These are phyloP conservation scores for Arachis monticola DNA, from an alignment of 331 rosid species.

Conservation along the genomic window DNA sequence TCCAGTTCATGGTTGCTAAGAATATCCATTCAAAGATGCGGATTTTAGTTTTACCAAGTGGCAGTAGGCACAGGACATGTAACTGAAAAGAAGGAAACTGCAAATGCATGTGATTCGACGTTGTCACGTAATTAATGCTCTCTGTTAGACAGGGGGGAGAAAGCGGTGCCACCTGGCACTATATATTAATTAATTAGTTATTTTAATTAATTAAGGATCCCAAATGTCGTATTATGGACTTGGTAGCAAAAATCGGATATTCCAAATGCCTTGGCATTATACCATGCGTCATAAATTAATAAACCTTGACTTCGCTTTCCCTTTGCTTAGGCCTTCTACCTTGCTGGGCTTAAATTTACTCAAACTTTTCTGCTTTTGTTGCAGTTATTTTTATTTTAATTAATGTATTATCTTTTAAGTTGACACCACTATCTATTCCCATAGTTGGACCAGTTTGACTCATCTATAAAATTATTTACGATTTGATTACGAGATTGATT, in stretches of 20 bases:
- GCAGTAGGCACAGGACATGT: background rate
- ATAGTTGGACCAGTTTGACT: background rate
- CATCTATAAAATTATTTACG: background rate
- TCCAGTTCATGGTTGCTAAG: background rate
- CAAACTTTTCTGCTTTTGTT: background rate
- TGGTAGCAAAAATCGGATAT: slow-evolving; percentile 45
- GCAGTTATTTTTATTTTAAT: background rate
- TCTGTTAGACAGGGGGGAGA: background rate
- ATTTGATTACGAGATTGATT: background rate
- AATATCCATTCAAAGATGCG: slow-evolving; percentile 32
- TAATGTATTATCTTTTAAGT: background rate
- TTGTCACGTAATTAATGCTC: background rate
- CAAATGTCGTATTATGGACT: background rate
- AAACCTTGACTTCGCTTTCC: background rate
- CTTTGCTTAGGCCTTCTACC: background rate
- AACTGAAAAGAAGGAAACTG: background rate
- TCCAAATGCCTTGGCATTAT: slow-evolving; percentile 54
- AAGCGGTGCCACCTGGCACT: background rate
- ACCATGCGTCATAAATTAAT: slow-evolving; percentile 44
- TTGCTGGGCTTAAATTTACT: background rate
- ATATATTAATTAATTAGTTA: background rate
- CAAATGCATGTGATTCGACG: background rate
- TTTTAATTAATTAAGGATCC: background rate
- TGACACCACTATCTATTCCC: background rate
- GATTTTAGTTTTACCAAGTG: background rate